Percentiles rank a stretch among this genome's conserved stretches.
Conservation (phyloP, 495 filamentous ascomycete genomes). For the Aspergillus bridgeri region DNA sequence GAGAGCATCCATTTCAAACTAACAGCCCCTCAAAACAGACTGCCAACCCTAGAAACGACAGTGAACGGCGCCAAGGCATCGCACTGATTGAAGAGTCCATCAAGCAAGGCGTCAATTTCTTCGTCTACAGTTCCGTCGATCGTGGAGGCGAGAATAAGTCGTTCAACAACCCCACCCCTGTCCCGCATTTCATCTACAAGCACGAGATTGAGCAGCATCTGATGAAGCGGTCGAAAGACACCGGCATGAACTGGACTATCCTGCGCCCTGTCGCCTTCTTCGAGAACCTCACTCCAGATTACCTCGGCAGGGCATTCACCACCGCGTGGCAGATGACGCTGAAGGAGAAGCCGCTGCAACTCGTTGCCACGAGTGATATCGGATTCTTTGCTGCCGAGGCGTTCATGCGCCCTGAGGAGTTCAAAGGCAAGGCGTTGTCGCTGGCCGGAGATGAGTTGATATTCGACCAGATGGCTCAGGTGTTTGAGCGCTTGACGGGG, state of each 20-base stretch:
- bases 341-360: slow-evolving; percentile 53
- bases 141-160: slow-evolving; percentile 56
- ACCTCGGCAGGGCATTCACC: slow-evolving; percentile 57
- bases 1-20: no score
- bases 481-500: slow-evolving; percentile 50
- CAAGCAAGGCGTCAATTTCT: slow-evolving; percentile 53
- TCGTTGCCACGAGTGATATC: slow-evolving; percentile 58
- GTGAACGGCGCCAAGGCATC: slow-evolving; percentile 61
- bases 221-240: slow-evolving; percentile 32
- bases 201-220: slow-evolving; percentile 63
- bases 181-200: slow-evolving; percentile 64
- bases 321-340: slow-evolving; percentile 46
- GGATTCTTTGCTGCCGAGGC: slow-evolving; percentile 61
- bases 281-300: slow-evolving; percentile 58
- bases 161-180: slow-evolving; percentile 52
- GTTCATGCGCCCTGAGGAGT: slow-evolving; percentile 49
- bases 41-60: slow-evolving; percentile 40
- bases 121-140: slow-evolving; percentile 67
- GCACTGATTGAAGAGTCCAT: slow-evolving; percentile 57
- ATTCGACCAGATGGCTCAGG: slow-evolving; percentile 42
- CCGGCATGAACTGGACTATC: slow-evolving; percentile 56
- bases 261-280: slow-evolving; percentile 65
- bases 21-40: slow-evolving; percentile 33
- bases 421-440: slow-evolving; percentile 43
- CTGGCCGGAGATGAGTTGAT: slow-evolving; percentile 61